A percentile compares a stretch with the other conserved stretches of the same genome.
These are phyloP conservation scores for Aspergillus brunneoviolaceus DNA, from an alignment of 2,329 filamentous ascomycete species.

Conservation along the genomic window DNA sequence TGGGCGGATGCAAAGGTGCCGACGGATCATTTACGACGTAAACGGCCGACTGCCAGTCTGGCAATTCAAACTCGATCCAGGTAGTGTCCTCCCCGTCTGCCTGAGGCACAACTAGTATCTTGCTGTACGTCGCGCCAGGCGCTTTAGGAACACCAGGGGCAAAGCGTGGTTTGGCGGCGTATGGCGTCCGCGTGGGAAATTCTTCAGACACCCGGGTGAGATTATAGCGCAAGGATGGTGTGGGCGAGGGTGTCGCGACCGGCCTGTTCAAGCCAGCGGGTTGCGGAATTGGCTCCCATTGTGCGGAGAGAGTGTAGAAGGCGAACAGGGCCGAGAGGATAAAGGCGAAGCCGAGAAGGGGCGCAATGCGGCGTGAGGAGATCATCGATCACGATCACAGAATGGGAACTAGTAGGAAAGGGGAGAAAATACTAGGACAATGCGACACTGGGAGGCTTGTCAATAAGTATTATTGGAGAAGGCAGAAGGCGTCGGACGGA, in stretches of 20 bases:
- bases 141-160: slow-evolving; percentile 42
- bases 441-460: neutral
- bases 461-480: neutral
- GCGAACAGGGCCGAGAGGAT: slow-evolving; percentile 31
- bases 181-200: slow-evolving; percentile 14
- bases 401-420: slow-evolving; percentile 6
- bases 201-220: slow-evolving; percentile 17
- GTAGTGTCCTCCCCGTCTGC: slow-evolving; percentile 52
- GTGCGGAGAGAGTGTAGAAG: slow-evolving; percentile 29
- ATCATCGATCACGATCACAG: slow-evolving; percentile 29
- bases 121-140: slow-evolving; percentile 52
- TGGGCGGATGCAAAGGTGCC: slow-evolving; percentile 52
- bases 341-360: slow-evolving; percentile 35
- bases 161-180: slow-evolving; percentile 34
- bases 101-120: slow-evolving; percentile 55
- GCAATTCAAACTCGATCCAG: slow-evolving; percentile 57
- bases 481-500: neutral
- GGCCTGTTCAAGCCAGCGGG: slow-evolving; percentile 40
- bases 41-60: slow-evolving; percentile 48
- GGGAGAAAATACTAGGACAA: neutral
- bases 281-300: slow-evolving; percentile 39
- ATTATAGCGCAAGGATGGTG: slow-evolving; percentile 17
- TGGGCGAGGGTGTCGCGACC: slow-evolving; percentile 15
- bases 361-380: slow-evolving; percentile 32
- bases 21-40: slow-evolving; percentile 55